These are phyloP conservation scores for Citrus trifoliata DNA, from an alignment of 345 rosid species.

Conservation along the genomic window DNA sequence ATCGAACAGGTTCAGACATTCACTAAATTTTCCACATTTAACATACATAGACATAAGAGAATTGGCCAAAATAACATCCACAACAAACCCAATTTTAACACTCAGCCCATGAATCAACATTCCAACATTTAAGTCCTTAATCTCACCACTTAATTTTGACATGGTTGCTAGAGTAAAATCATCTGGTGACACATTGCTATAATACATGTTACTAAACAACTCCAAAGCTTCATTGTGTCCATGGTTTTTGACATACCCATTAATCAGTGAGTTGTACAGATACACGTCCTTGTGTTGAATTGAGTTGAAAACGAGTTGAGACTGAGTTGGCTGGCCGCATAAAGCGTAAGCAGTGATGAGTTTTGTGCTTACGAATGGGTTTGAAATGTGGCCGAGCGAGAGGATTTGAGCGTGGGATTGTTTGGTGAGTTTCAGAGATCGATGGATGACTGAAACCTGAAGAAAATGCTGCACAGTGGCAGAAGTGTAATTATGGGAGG, in stretches of 20 bases:
- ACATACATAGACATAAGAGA: conserved; percentile 62
- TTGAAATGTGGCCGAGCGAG: conserved; percentile 30
- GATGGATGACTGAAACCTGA: conserved; percentile 27
- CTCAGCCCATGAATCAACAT: conserved; percentile 42
- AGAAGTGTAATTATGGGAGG: conserved; percentile 22
- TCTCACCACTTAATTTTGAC: conserved; percentile 41
- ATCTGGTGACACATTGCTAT: conserved; percentile 34
- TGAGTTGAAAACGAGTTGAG: conserved; percentile 45
- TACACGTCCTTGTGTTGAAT: conserved; percentile 25
- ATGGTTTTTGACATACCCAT: conserved; percentile 45
- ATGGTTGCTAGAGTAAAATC: conserved; percentile 49
- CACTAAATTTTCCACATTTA: conserved; percentile 34
- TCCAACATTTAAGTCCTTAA: conserved; percentile 37
- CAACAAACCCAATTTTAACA: conserved; percentile 36
- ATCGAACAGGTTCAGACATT: conserved; percentile 38
- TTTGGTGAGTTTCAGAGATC: conserved; percentile 31
- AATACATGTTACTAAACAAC: conserved; percentile 39
- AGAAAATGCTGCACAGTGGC: conserved; percentile 30
- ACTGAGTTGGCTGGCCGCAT: conserved; percentile 20
- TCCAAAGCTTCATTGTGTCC: conserved; percentile 31
- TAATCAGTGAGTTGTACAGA: conserved; percentile 56
- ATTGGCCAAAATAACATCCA: conserved; percentile 45
- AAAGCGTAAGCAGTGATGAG: conserved; percentile 58
- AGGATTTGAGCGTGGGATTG: conserved; percentile 50
- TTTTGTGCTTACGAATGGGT: conserved; percentile 46